Conservation (phyloP, 1,284 basidiomycete species). For the Hemileia vastatrix region DNA sequence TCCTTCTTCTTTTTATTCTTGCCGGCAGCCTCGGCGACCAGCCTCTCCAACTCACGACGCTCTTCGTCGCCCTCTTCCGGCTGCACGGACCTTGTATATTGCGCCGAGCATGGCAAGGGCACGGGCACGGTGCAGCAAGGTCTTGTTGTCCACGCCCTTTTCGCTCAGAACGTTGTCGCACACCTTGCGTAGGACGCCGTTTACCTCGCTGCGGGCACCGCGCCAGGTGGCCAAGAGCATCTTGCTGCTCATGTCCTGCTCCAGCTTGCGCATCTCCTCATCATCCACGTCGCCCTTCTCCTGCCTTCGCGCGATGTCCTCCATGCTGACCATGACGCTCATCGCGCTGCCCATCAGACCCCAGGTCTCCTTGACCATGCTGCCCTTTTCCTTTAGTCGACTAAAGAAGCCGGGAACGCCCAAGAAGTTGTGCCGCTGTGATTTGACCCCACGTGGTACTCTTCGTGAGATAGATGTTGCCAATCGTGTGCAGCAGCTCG, state of each 20-base stretch:
- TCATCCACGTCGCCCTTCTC: constrained; percentile 71
- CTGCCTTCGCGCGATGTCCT: constrained; percentile 84
- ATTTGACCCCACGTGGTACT: constrained; percentile 44
- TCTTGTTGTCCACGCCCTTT: no score
- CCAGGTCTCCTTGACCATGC: constrained; percentile 26
- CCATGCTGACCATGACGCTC: constrained; percentile 86
- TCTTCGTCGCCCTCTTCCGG: no score
- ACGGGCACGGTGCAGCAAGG: no score
- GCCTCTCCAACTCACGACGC: no score
- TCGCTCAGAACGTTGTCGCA: constrained; percentile 73
- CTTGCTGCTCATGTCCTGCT: constrained; percentile 94
- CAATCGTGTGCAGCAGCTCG: constrained; percentile 81
- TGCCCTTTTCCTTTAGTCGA: neutral
- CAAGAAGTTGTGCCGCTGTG: constrained; percentile 71
- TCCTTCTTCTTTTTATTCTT: no score
- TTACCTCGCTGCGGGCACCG: constrained; percentile 87
- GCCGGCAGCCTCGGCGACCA: no score
- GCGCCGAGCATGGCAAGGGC: no score
- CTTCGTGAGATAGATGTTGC: constrained; percentile 75
- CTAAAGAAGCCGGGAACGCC: constrained; percentile 43
- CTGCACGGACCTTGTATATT: no score
- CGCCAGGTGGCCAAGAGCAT: constrained; percentile 36
- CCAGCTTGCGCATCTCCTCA: constrained; percentile 77
- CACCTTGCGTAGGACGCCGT: constrained; percentile 82
- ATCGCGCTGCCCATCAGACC: constrained; percentile 56